Evolutionary conservation across 257 asterid species (phyloP), one percentile per base, ranked within the genome.

Genomic region (Jaltomata sinuosa): DNA sequence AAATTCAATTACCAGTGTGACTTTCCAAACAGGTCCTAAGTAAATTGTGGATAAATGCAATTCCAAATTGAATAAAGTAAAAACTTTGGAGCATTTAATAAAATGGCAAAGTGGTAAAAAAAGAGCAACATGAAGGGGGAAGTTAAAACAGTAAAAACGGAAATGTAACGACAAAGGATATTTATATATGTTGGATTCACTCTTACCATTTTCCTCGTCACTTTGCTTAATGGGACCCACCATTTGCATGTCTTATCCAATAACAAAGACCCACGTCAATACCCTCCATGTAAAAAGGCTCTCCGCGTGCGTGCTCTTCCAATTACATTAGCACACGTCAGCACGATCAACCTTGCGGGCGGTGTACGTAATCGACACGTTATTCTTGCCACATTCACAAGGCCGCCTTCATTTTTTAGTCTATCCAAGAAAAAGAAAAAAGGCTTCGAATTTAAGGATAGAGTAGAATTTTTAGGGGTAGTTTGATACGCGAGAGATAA

Each of bases 141-240:
- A 8, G 16, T 42, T 15, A 14, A 15, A 25, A 84, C 55, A 22
- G n/a, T n/a, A n/a, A n/a, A n/a, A n/a, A n/a, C n/a, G n/a, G n/a
- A n/a, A n/a, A n/a, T n/a, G n/a, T n/a, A n/a, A n/a, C 82, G 88
- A 91, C 89, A 85, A 40, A 38, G 32, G 74, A 88, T 82, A 86
- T n/a, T n/a, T n/a, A n/a, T n/a, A n/a, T 83, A 62, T 83, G 84
- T 36, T 3, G 25, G 15, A 71, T 42, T 68, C 72, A 71, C 81
- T 80, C 64, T 67, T 87, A 53, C 91, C 78, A 84, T 88, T 89
- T 87, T 88, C 92, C 92, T 61, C 91, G 87, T 21, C 5, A 12
- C 10, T 54, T 22, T 22, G 32, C 21, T 34, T 32, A 81, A 81
- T 31, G 83, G 87, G 85, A 5, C 85, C 85, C 71, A 15, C 11